Evolutionary conservation across 805 yeast genomes (phyloP).

Genomic region (Saturnispora kantuleensis): DNA sequence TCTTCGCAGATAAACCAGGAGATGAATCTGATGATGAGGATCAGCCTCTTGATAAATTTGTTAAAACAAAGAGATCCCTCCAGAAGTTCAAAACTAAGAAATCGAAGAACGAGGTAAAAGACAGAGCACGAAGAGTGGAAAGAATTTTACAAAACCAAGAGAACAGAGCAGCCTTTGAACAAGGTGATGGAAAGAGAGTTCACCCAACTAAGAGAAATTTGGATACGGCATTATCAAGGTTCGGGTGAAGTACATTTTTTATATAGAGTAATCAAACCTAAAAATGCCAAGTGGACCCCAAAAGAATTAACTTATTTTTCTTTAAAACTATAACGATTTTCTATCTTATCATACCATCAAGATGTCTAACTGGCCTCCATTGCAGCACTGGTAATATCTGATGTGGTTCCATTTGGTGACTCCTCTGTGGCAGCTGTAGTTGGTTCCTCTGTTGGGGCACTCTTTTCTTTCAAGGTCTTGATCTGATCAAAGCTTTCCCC

Average conservation of each 20-base stretch:
- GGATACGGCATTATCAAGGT: slow-evolving; percentile 41
- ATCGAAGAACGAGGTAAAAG: slow-evolving; percentile 76
- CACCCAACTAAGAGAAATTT: slow-evolving; percentile 25
- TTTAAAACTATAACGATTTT: background rate
- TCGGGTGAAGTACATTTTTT: slow-evolving; percentile 23
- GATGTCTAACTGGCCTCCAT: background rate
- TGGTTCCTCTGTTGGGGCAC: slow-evolving; percentile 52
- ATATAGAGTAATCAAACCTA: background rate
- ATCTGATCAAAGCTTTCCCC: slow-evolving; percentile 54
- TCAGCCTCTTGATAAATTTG: slow-evolving; percentile 54
- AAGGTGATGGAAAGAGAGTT: slow-evolving; percentile 37
- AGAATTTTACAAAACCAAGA: slow-evolving; percentile 65
- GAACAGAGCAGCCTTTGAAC: slow-evolving; percentile 17
- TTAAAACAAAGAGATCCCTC: slow-evolving; percentile 72
- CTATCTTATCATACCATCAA: background rate
- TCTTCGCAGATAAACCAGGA: slow-evolving; percentile 24
- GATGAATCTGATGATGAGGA: slow-evolving; percentile 37
- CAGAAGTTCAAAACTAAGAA: slow-evolving; percentile 76
- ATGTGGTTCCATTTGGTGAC: slow-evolving; percentile 45
- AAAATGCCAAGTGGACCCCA: no score
- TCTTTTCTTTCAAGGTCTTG: slow-evolving; percentile 75
- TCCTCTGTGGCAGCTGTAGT: slow-evolving; percentile 36
- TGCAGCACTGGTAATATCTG: background rate
- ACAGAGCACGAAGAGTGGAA: slow-evolving; percentile 70
- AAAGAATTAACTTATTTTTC: background rate